Evolutionary conservation across 164 flowering plant species (phyloP), one percentile per base, ranked within the genome.

Genomic region (Annona cherimola): DNA sequence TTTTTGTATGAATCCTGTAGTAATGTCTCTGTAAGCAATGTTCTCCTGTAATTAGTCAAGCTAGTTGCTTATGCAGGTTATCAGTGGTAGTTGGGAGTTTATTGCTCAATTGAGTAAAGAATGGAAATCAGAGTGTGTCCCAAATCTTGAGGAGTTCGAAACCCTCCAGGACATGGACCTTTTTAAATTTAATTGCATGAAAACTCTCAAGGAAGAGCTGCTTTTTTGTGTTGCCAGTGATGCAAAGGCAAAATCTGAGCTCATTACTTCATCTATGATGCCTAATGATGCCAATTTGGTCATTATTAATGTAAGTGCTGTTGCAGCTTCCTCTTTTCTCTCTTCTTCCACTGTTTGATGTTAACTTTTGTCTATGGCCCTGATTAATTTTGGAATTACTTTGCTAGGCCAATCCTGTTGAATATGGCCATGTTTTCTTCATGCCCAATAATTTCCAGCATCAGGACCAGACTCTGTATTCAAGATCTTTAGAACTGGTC

Each of bases 381-480:
- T 3, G 6, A 45, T 11, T 59, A 60, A 43, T 57, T 69, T 0
- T 39, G 1, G 43, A 40, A 2, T 71, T 40, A 40, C 72, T 68
- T 76, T 72, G 68, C 59, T 44, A 81, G 84, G 81, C 43, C 50
- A 79, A 68, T 39, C 84, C 84, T 35, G 70, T 77, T 16, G 84
- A 79, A 44, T 81, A 81, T 41, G 84, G 81, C 70, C 81, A 79
- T 75, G 75, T 77, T 55, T 81, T 81, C 78, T 50, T 81, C 60
- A 71, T 75, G 42, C 81, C 84, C 18, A 16, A 18, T 45, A 73
- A 65, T 41, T 65, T 60, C 44, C 55, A 45, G 66, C 46, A 46
- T 40, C 64, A 19, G 39, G 20, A 71, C 40, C 71, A 46, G 45
- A 45, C 44, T 35, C 67, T 70, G 66, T 75, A 76, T 76, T 67